Evolutionary conservation across 208 protist species (phyloP), one percentile per base, ranked within the genome.

Genomic region (Leishmania arabica): DNA sequence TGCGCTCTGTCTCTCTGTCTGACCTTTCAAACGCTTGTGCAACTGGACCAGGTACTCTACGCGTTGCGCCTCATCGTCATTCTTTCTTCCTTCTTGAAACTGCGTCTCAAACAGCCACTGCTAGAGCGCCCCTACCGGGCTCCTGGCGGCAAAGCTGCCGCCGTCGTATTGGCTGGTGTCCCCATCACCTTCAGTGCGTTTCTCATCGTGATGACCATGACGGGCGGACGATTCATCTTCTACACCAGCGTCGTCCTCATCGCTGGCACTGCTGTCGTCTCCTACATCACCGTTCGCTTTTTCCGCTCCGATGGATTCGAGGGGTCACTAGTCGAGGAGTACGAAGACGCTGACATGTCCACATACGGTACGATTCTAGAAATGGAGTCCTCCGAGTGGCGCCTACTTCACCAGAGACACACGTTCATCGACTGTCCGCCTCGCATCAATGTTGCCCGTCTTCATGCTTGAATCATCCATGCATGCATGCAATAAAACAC

Each of bases 41-140:
- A 93, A 79, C 54, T 97, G 0, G 95, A 97, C 72, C 95, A 97
- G 84, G 87, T 97, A 54, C 87, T 97, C 34, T 97, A 97, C 77
- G 90, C 93, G 19, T 72, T 97, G 77, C 86, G 95, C 24, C 89
- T 97, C 70, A 91, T 95, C 70, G 82, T 86, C 8, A 94, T 96
- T 80, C 90, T 97, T 42, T 64, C 89, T 4, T 86, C 91, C 2
- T 96, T 97, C 75, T 58, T 97, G 40, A 86, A 90, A 71, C 82
- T 97, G 40, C 95, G 95, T 47, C 58, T 91, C 21, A 79, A 76
- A 31, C 91, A 96, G 77, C 93, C 95, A 49, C 82, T 93, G 49
- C 82, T 97, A 24, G 88, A 95, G 80, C 92, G 95, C 1, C 95
- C 95, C 24, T 97, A 96, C 83, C 37, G 75, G 17, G 91, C 85